Percentiles rank a stretch among this genome's conserved stretches.
Evolutionary conservation across 106 monocot species (phyloP).

Genomic region (Chionographis japonica): DNA sequence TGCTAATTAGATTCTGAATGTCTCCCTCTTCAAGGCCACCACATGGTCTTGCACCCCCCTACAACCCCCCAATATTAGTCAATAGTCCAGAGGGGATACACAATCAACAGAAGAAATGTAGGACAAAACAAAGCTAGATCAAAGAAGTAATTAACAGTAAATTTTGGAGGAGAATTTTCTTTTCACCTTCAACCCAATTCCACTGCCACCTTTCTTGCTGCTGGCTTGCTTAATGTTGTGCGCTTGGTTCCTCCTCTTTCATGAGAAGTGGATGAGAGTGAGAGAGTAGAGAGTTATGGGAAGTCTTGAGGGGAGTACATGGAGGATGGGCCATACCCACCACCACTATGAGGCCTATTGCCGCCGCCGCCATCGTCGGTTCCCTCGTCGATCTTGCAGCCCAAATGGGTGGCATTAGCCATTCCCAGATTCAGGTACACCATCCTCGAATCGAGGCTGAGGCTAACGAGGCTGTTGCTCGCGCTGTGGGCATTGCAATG

Average conservation of each 20-base stretch:
- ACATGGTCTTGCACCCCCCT: slow-evolving; percentile 13
- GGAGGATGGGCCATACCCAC: slow-evolving; percentile 32
- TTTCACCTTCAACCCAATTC: no score
- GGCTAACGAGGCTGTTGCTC: slow-evolving; percentile 30
- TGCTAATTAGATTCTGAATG: slow-evolving; percentile 36
- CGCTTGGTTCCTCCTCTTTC: no score
- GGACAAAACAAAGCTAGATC: not conserved
- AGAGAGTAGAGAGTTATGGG: slow-evolving; percentile 20
- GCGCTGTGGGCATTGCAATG: slow-evolving; percentile 17
- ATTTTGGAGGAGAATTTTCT: no score
- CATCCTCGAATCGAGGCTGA: slow-evolving; percentile 75
- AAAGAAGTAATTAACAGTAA: not conserved
- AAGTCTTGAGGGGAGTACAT: slow-evolving; percentile 59
- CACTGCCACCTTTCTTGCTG: no score
- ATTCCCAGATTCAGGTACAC: slow-evolving; percentile 82
- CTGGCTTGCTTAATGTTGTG: no score
- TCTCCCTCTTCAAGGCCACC: slow-evolving; percentile 26
- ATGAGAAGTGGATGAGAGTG: not conserved
- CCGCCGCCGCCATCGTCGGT: slow-evolving; percentile 21
- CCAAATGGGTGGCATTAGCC: slow-evolving; percentile 52
- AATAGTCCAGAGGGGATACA: no score
- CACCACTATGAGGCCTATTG: slow-evolving; percentile 29
- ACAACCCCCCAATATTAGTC: not conserved
- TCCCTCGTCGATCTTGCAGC: slow-evolving; percentile 29
- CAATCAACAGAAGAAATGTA: not conserved